Percentiles rank a stretch among this genome's conserved stretches.
These are phyloP conservation scores for Fulvia fulva DNA, from an alignment of 2,329 filamentous ascomycete species.

Conservation along the genomic window DNA sequence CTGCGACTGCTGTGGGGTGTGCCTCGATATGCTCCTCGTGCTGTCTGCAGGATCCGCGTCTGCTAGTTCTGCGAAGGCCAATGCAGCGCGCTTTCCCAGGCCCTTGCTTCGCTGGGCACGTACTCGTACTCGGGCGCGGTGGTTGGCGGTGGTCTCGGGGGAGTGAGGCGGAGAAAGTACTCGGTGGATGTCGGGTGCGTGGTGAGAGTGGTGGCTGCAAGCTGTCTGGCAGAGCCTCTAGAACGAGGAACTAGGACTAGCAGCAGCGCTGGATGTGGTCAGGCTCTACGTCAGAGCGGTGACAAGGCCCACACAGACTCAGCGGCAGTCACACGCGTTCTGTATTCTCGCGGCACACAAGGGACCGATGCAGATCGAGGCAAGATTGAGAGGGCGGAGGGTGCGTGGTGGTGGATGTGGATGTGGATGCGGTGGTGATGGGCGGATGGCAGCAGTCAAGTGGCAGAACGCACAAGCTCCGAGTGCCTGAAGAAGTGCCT, in stretches of 20 bases:
- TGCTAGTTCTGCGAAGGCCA: not conserved
- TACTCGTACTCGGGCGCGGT: not conserved
- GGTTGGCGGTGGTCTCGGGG: not conserved
- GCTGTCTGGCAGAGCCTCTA: not conserved
- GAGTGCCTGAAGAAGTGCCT: too few relatives aligned
- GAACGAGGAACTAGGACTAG: not conserved
- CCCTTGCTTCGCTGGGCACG: not conserved
- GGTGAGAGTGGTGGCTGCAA: not conserved
- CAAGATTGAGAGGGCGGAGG: not conserved
- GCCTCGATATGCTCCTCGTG: not conserved
- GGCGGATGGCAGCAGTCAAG: too few relatives aligned
- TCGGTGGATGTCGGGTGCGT: slow-evolving; percentile 1
- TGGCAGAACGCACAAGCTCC: too few relatives aligned
- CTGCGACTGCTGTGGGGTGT: not conserved
- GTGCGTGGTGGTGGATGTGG: too few relatives aligned
- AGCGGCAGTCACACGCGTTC: not conserved
- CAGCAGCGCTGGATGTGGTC: not conserved
- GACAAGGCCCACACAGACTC: not conserved
- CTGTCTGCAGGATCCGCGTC: not conserved
- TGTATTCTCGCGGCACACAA: not conserved
- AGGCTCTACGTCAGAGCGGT: not conserved
- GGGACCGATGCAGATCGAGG: not conserved
- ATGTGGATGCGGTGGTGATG: too few relatives aligned
- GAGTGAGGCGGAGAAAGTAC: not conserved
- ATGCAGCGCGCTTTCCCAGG: not conserved